Evolutionary conservation across 306 rosid species (phyloP).

Genomic region (Corylus avellana): DNA sequence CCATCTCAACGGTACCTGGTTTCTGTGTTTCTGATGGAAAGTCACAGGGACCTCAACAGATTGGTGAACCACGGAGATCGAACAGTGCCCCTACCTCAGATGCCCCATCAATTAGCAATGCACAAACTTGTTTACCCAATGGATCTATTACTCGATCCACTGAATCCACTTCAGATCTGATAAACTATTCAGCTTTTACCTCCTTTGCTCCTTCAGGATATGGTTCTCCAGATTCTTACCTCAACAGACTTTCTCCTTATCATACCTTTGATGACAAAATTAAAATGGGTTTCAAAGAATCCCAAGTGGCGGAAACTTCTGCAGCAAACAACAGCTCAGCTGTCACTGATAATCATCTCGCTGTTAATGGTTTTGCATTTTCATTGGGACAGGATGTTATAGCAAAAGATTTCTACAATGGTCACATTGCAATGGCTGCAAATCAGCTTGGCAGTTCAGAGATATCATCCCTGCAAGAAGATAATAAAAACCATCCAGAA

Average conservation of each 20-base stretch:
- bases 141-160: slow-evolving; percentile 38
- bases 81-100: slow-evolving; percentile 49
- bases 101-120: slow-evolving; percentile 33
- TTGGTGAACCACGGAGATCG: slow-evolving; percentile 48
- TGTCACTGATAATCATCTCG: slow-evolving; percentile 35
- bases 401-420: slow-evolving; percentile 35
- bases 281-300: slow-evolving; percentile 33
- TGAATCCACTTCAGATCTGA: slow-evolving; percentile 37
- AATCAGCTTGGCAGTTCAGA: slow-evolving; percentile 37
- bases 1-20: slow-evolving; percentile 88
- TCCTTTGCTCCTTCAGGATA: slow-evolving; percentile 43
- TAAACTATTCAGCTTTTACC: slow-evolving; percentile 36
- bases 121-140: slow-evolving; percentile 38
- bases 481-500: slow-evolving; percentile 41
- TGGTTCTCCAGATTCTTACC: slow-evolving; percentile 42
- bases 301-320: slow-evolving; percentile 37
- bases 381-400: slow-evolving; percentile 33
- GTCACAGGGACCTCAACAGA: slow-evolving; percentile 41
- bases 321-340: slow-evolving; percentile 28
- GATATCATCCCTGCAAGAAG: slow-evolving; percentile 38
- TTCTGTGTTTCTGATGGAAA: slow-evolving; percentile 45
- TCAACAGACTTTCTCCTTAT: slow-evolving; percentile 31
- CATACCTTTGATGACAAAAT: slow-evolving; percentile 30
- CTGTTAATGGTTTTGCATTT: slow-evolving; percentile 33
- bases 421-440: slow-evolving; percentile 34